Conservation (phyloP, 2,329 filamentous ascomycete genomes). For the Colletotrichum tanaceti region DNA sequence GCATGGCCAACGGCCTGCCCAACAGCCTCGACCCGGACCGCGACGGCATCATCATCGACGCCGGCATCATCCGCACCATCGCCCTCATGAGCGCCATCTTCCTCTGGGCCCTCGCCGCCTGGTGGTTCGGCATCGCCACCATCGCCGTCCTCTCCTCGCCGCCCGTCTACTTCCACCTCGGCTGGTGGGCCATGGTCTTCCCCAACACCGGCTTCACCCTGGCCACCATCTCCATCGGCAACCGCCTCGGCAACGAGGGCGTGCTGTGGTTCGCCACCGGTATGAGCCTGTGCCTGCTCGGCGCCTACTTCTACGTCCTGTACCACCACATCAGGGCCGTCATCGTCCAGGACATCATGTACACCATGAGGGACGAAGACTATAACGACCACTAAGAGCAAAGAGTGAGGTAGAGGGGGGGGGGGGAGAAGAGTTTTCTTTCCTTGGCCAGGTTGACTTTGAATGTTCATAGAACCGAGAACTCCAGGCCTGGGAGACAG, state of each 20-base stretch:
- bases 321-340: conserved; percentile 60
- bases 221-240: conserved; percentile 65
- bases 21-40: conserved; percentile 56
- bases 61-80: conserved; percentile 57
- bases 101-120: conserved; percentile 72
- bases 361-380: conserved; percentile 66
- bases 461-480: conserved; percentile 33
- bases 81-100: conserved; percentile 64
- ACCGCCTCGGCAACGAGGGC: conserved; percentile 57
- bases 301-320: conserved; percentile 58
- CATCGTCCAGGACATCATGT: conserved; percentile 65
- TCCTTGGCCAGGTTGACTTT: conserved; percentile 29
- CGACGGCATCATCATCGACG: conserved; percentile 56
- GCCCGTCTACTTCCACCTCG: conserved; percentile 66
- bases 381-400: conserved; percentile 39
- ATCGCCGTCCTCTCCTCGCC: conserved; percentile 51
- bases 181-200: conserved; percentile 74
- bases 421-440: no score
- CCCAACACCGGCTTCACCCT: conserved; percentile 71
- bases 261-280: conserved; percentile 62
- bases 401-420: no score
- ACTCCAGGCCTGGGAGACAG: conserved; percentile 9
- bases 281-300: conserved; percentile 60
- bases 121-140: conserved; percentile 64
- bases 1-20: conserved; percentile 70